Conservation (phyloP, 75 land plant species). For the Selaginella tamariscina region DNA sequence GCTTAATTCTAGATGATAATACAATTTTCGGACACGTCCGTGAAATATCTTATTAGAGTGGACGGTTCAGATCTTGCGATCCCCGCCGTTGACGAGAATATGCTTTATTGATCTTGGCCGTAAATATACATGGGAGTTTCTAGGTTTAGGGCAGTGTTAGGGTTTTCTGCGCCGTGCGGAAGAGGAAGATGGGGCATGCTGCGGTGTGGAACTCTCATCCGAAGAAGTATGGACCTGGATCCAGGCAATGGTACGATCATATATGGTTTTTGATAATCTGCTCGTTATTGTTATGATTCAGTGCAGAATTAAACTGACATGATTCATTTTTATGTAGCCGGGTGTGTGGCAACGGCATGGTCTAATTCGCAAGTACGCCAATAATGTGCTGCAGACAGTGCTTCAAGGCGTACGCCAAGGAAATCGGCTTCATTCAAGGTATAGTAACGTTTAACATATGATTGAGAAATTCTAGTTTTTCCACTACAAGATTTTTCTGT, state of each 20-base stretch:
- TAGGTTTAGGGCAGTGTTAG: background rate
- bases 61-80: background rate
- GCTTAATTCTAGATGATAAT: background rate
- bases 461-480: no score
- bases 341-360: background rate
- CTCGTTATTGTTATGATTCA: background rate
- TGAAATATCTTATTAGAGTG: no score
- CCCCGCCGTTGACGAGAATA: background rate
- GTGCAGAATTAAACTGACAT: slow-evolving; percentile 3
- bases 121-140: background rate
- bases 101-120: background rate
- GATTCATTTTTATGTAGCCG: background rate
- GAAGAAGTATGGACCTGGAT: slow-evolving; percentile 66
- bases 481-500: no score
- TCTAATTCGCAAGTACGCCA: background rate
- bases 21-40: background rate
- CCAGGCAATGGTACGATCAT: slow-evolving; percentile 47
- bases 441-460: no score
- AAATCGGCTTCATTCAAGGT: background rate
- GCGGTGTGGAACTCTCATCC: slow-evolving; percentile 75
- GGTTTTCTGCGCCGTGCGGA: background rate
- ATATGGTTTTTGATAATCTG: background rate
- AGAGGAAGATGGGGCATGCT: slow-evolving; percentile 43
- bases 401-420: background rate
- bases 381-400: slow-evolving; percentile 3